Conservation (phyloP, 1,284 basidiomycete species). For the Retiboletus flavoniger region DNA sequence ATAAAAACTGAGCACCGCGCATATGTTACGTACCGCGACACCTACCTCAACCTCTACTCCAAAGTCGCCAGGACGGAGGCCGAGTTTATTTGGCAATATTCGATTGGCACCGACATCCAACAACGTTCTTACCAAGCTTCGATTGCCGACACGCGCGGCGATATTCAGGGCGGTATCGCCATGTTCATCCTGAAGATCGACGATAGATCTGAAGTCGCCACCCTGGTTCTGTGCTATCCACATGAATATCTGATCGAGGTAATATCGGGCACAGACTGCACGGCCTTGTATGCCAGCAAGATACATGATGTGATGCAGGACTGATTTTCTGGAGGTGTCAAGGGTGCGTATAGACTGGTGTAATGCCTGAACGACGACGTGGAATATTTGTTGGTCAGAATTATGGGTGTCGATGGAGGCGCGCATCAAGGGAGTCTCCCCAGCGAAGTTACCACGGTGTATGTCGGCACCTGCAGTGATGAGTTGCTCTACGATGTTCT, state of each 20-base stretch:
- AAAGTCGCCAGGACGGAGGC: conserved; percentile 90
- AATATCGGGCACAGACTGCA: conserved; percentile 83
- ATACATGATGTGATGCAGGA: conserved; percentile 93
- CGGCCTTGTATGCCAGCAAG: conserved; percentile 90
- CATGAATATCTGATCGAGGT: conserved; percentile 87
- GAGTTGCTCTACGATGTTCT: conserved; percentile 65
- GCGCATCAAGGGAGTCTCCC: conserved; percentile 94
- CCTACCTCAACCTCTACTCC: conserved; percentile 87
- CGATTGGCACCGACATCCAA: conserved; percentile 94
- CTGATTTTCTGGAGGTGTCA: conserved; percentile 85
- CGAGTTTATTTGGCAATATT: conserved; percentile 89
- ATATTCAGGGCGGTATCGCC: conserved; percentile 97
- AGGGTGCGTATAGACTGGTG: conserved; percentile 81
- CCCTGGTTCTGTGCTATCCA: conserved; percentile 75
- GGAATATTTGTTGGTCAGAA: conserved; percentile 79
- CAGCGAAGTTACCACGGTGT: conserved; percentile 87
- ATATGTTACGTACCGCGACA: not conserved
- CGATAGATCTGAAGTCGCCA: conserved; percentile 74
- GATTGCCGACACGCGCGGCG: conserved; percentile 91
- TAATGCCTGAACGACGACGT: conserved; percentile 62
- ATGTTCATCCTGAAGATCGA: conserved; percentile 93
- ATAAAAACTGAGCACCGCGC: not conserved
- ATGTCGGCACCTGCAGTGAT: conserved; percentile 78
- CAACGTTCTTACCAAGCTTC: conserved; percentile 82
- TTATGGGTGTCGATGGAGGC: conserved; percentile 89